Evolutionary conservation across 2,329 filamentous ascomycete species (phyloP).

Genomic region (Arthrobotrys megalospora): DNA sequence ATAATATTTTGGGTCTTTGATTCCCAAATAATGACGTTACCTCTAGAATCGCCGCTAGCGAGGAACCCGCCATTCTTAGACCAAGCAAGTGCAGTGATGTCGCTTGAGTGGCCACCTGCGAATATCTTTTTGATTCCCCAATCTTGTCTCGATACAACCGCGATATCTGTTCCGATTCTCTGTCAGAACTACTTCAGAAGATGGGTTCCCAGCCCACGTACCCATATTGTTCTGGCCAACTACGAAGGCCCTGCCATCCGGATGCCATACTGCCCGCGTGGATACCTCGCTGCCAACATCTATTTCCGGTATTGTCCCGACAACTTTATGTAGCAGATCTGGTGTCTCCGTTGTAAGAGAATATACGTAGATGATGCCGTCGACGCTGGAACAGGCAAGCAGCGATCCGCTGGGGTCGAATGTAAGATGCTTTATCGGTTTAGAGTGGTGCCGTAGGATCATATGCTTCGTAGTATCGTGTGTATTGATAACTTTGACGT

Average conservation of each 20-base stretch:
- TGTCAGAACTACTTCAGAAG: not conserved
- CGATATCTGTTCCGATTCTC: conserved; percentile 73
- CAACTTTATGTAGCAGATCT: conserved; percentile 84
- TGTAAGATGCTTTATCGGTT: conserved; percentile 89
- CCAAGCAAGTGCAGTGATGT: conserved; percentile 91
- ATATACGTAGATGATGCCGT: conserved; percentile 92
- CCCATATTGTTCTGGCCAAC: conserved; percentile 81
- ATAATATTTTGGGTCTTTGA: conserved; percentile 87
- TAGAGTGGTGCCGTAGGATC: conserved; percentile 84
- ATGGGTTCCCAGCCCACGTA: conserved; percentile 60
- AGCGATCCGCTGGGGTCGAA: conserved; percentile 86
- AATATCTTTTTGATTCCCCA: conserved; percentile 91
- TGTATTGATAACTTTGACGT: conserved; percentile 88
- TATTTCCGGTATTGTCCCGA: conserved; percentile 81
- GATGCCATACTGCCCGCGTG: conserved; percentile 87
- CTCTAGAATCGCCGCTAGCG: conserved; percentile 78
- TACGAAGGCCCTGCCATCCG: conserved; percentile 91
- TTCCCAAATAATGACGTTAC: conserved; percentile 86
- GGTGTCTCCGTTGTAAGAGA: conserved; percentile 83
- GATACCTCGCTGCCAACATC: conserved; percentile 84
- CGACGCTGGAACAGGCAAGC: conserved; percentile 85
- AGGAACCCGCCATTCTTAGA: conserved; percentile 94
- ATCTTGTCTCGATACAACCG: conserved; percentile 88
- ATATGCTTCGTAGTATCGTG: conserved; percentile 82
- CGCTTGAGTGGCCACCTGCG: conserved; percentile 81